Conservation (phyloP, 2,329 filamentous ascomycete genomes). For the Macroventuria anomochaeta region DNA sequence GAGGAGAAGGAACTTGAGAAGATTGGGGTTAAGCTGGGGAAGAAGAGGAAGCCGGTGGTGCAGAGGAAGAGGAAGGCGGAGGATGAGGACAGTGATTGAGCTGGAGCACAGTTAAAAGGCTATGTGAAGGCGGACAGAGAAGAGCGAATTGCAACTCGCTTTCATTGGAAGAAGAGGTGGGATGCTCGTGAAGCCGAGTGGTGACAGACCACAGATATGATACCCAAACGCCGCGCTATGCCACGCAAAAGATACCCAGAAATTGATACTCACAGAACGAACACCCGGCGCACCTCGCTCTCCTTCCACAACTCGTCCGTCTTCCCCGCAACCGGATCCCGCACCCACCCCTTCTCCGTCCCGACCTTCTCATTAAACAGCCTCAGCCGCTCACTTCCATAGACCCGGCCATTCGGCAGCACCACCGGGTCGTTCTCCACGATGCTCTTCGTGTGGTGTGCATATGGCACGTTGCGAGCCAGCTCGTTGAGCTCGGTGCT, state of each 20-base stretch:
- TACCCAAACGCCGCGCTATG: slow-evolving; percentile 19
- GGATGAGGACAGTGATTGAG: slow-evolving; percentile 26
- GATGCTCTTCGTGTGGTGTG: slow-evolving; percentile 91
- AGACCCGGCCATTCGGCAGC: slow-evolving; percentile 85
- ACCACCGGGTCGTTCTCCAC: slow-evolving; percentile 88
- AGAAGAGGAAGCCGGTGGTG: slow-evolving; percentile 16
- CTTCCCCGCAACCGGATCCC: slow-evolving; percentile 72
- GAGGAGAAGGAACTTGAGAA: slow-evolving; percentile 32
- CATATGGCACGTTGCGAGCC: slow-evolving; percentile 87
- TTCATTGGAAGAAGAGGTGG: neutral
- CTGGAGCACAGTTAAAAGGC: neutral
- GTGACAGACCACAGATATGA: neutral
- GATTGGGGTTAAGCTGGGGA: slow-evolving; percentile 17
- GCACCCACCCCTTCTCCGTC: slow-evolving; percentile 68
- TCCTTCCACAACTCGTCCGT: slow-evolving; percentile 59
- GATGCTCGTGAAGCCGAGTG: neutral
- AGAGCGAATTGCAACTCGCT: neutral
- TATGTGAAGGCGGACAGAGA: neutral
- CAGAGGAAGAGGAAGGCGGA: slow-evolving; percentile 17
- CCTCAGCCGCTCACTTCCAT: slow-evolving; percentile 75
- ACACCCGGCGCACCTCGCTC: slow-evolving; percentile 80
- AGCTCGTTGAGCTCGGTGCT: slow-evolving; percentile 93
- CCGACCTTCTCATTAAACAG: slow-evolving; percentile 82
- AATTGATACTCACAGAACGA: slow-evolving; percentile 68
- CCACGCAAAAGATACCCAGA: neutral